phyloP scores from a whole-genome alignment of 345 rosid species.

The Euphorbia lathyris region DNA sequence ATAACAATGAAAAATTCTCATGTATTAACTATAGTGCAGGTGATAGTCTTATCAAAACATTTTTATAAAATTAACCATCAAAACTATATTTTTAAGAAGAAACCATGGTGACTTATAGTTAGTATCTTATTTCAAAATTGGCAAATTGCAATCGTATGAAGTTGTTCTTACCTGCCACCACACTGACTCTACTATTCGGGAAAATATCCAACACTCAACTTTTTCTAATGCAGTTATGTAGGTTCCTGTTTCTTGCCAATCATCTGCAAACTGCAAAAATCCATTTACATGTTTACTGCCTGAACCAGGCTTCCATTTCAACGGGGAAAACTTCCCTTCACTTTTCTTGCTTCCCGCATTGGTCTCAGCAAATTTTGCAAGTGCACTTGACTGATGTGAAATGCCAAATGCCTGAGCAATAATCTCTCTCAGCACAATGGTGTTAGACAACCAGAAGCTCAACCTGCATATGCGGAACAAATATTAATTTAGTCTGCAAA shows the following conservation, averaged over 20 bases:
- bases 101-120: neutral
- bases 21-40: neutral
- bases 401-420: constrained; percentile 72
- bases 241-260: constrained; percentile 96
- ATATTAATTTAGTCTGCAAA: constrained; percentile 7
- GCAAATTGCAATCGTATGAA: constrained; percentile 3
- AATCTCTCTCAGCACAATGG: constrained; percentile 74
- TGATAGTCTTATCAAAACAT: neutral
- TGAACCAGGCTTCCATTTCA: constrained; percentile 47
- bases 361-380: constrained; percentile 42
- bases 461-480: constrained; percentile 49
- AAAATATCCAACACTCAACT: constrained; percentile 88
- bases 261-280: constrained; percentile 46
- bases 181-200: constrained; percentile 84
- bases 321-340: constrained; percentile 31
- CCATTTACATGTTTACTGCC: constrained; percentile 39
- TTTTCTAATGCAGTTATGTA: constrained; percentile 69
- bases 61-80: neutral
- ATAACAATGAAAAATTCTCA: neutral
- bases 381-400: constrained; percentile 38
- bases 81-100: neutral
- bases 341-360: constrained; percentile 44
- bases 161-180: constrained; percentile 91
- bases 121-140: neutral
- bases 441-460: constrained; percentile 90